These are phyloP conservation scores for Omphalea diandra DNA, from an alignment of 441 rosid species.

Conservation along the genomic window DNA sequence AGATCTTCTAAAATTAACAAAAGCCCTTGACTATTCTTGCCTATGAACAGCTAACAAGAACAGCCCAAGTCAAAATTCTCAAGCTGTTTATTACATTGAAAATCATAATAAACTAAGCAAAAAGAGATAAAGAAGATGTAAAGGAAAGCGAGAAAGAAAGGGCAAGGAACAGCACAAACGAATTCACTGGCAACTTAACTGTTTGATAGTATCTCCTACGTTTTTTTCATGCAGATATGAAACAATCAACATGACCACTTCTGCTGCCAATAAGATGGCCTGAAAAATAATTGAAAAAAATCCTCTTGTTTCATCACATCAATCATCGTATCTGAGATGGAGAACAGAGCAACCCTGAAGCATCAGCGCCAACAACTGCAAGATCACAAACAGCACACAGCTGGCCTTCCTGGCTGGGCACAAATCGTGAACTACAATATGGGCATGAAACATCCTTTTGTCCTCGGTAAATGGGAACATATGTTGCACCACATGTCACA, in stretches of 20 bases:
- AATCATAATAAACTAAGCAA: conserved; percentile 36
- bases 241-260: conserved; percentile 11
- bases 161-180: conserved; percentile 26
- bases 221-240: conserved; percentile 25
- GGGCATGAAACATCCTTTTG: conserved; percentile 84
- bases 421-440: conserved; percentile 73
- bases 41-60: conserved; percentile 41
- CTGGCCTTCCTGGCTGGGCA: conserved; percentile 67
- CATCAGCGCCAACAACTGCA: conserved; percentile 82
- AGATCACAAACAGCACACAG: conserved; percentile 84
- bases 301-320: conserved; percentile 48
- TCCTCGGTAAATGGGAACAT: conserved; percentile 84
- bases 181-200: conserved; percentile 27
- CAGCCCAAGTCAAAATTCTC: conserved; percentile 46
- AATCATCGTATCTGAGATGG: conserved; percentile 57
- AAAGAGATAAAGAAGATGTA: conserved; percentile 3
- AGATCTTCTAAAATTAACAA: conserved; percentile 32
- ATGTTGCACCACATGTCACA: conserved; percentile 79
- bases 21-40: conserved; percentile 28
- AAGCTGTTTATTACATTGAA: conserved; percentile 42
- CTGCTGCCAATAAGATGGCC: conserved; percentile 7
- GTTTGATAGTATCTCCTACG: conserved; percentile 33
- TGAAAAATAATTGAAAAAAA: conserved; percentile 22
- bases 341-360: conserved; percentile 56
- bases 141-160: background rate